These are phyloP conservation scores for Rachicladosporium sp. DNA, from an alignment of 2,329 filamentous ascomycete genomes.

Conservation along the genomic window DNA sequence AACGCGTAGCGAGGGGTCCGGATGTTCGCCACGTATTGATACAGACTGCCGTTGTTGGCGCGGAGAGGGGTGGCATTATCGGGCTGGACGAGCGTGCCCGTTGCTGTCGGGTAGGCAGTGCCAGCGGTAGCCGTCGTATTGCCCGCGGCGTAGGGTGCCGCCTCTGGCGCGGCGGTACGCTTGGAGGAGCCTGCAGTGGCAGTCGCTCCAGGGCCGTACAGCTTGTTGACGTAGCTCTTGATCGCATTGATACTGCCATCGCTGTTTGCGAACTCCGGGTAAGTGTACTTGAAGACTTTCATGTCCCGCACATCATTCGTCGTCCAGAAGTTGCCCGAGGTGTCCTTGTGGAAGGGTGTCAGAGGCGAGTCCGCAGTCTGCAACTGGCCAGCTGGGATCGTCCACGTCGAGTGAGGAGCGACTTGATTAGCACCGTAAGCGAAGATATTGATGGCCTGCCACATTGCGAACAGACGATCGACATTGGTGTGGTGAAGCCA, in stretches of 20 bases:
- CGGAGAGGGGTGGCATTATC: conserved; percentile 5
- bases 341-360: conserved; percentile 51
- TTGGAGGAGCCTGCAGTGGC: conserved; percentile 23
- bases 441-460: conserved; percentile 14
- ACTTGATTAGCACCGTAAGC: conserved; percentile 7
- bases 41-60: conserved; percentile 34
- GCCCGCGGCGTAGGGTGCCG: neutral
- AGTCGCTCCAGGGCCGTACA: conserved; percentile 38
- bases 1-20: conserved; percentile 48
- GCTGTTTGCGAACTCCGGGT: conserved; percentile 49
- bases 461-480: conserved; percentile 23
- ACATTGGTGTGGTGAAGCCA: conserved; percentile 25
- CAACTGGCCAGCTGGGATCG: conserved; percentile 7
- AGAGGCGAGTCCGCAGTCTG: conserved; percentile 7
- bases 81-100: neutral
- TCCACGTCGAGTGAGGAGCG: conserved; percentile 8
- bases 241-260: conserved; percentile 34
- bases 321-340: conserved; percentile 53
- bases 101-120: neutral
- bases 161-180: conserved; percentile 9
- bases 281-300: conserved; percentile 58
- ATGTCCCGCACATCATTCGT: conserved; percentile 46
- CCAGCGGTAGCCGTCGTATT: neutral
- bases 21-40: conserved; percentile 59
- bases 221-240: conserved; percentile 32